Evolutionary conservation across 805 yeast species (phyloP), one percentile per base, ranked within the genome.

Genomic region (Kockiozyma suomiensis): DNA sequence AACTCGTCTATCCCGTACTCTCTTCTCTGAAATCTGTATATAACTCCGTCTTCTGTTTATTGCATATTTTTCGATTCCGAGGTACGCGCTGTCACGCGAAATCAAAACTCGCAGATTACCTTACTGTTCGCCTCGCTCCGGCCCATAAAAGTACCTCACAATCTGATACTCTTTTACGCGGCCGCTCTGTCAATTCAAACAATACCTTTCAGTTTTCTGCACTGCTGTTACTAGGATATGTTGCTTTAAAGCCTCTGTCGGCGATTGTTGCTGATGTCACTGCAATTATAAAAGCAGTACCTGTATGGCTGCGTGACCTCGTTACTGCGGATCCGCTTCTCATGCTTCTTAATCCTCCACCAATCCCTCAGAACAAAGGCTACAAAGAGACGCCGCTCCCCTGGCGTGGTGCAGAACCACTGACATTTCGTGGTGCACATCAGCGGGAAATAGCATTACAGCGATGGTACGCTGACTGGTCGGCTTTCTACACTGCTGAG

Each of bases 381-480:
- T 38, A 38, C 42, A 38, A 38, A 13, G 3, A 3, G 6, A 17
- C 1, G 25, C 51, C 51, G 13, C 41, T 35, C 7, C 51, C 51
- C 15, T 48, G 51, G 51, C 42, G 51, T 15, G 51, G 49, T n/a
- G 40, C 46, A n/a, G 51, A 48, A 21, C 56, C 50, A 2, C 23
- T 42, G 32, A 52, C 56, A 5, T 30, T 41, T 19, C 50, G 48
- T n/a, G 56, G 50, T 13, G 26, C 23, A 6, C 32, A 41, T 10
- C 56, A 52, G 19, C 50, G 56, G n/a, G 49, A 43, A 21, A 25
- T 35, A 10, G 56, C 56, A 8, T 26, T 42, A 12, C 41, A 43
- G 21, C 19, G 43, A 13, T 52, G 56, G 56, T 52, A 43, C 32
- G 32, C 56, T 4, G 48, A 52, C 25, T 52, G 43, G 48, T 10